A percentile compares a stretch with the other conserved stretches of the same genome.
phyloP scores from a whole-genome alignment of 169 alveolate genomes.

The Plasmodium vivax region DNA sequence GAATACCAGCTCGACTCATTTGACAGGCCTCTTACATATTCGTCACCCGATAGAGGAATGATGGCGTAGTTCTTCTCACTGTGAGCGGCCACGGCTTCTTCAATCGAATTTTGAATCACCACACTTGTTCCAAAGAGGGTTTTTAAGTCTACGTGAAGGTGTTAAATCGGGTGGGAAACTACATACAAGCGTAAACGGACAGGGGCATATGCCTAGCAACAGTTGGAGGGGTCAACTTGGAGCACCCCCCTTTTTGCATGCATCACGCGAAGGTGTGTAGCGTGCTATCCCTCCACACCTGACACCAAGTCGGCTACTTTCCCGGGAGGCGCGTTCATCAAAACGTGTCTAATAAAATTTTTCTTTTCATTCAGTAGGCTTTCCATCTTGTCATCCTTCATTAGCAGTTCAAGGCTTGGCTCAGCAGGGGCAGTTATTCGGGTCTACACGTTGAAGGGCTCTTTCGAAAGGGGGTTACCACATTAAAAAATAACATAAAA shows the following conservation, averaged over 20 bases:
- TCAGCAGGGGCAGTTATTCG: not conserved
- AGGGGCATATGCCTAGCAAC: not conserved
- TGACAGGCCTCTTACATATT: constrained; percentile 14
- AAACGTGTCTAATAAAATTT: constrained; percentile 65
- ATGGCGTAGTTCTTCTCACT: constrained; percentile 36
- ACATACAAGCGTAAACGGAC: not conserved
- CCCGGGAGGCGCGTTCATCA: constrained; percentile 58
- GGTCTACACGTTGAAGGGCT: not conserved
- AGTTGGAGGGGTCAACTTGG: not conserved
- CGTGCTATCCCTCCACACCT: constrained; percentile 14
- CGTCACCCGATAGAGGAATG: constrained; percentile 24
- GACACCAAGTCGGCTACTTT: constrained; percentile 44
- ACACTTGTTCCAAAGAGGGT: constrained; percentile 50
- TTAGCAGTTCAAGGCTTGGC: not conserved
- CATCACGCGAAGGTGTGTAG: not conserved
- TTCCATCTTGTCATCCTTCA: not conserved
- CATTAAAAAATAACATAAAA: not conserved
- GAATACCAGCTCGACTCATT: not conserved
- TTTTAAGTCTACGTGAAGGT: constrained; percentile 28
- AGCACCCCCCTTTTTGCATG: not conserved
- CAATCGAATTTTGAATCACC: constrained; percentile 13
- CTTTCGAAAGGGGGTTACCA: not conserved
- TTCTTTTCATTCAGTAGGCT: constrained; percentile 65
- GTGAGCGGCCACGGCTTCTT: constrained; percentile 32
- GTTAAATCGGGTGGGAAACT: not conserved